Evolutionary conservation across 352 stramenopile genomes (phyloP), one percentile per base, ranked within the genome.

Genomic region (Elongisporangium undulatum): DNA sequence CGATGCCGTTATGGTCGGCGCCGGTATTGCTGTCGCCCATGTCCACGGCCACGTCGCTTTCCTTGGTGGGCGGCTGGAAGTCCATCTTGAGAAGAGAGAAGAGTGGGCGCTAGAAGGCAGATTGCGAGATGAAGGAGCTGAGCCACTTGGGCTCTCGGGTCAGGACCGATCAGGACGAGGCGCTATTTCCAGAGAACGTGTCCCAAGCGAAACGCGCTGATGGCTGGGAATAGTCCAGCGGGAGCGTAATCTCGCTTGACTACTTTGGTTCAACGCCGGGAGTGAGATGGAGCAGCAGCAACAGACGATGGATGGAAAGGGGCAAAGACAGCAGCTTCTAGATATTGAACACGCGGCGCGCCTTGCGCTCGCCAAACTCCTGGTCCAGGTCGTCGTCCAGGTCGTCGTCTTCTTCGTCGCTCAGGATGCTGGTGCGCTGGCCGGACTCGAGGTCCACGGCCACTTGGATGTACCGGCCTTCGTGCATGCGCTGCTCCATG

Each of bases 1-100:
- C 65, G 56, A 92, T 72, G 10, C 79, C 83, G 59, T 90, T 90
- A 22, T 83, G 72, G 68, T 90, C 83, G 49, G 74, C 69, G 22
- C 79, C 80, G 12, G 77, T 61, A 54, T 66, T 66, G 45, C 68
- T 62, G 62, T 71, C 62, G 49, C 59, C 59, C 26, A 85, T 68
- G 45, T 66, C 65, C 22, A 87, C 69, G 23, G 34, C 72, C 34
- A 87, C 74, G 19, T 86, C 77, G 53, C 45, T 66, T 39, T 66
- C 49, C 66, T 87, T 87, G 54, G 69, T 83, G 9, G 77, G 79
- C 19, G 76, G 73, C 58, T 81, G 61, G 64, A 77, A 87, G 61
- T 84, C 67, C 79, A 89, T 89, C 49, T 52, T 66, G 23, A 58
- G 26, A 52, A 39, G 23, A 58, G 26, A 52, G 49, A 3, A 24